Percentiles rank a stretch among this genome's conserved stretches.
Evolutionary conservation across 2,329 filamentous ascomycete species (phyloP).

Genomic region (Acephala macrosclerotiorum): DNA sequence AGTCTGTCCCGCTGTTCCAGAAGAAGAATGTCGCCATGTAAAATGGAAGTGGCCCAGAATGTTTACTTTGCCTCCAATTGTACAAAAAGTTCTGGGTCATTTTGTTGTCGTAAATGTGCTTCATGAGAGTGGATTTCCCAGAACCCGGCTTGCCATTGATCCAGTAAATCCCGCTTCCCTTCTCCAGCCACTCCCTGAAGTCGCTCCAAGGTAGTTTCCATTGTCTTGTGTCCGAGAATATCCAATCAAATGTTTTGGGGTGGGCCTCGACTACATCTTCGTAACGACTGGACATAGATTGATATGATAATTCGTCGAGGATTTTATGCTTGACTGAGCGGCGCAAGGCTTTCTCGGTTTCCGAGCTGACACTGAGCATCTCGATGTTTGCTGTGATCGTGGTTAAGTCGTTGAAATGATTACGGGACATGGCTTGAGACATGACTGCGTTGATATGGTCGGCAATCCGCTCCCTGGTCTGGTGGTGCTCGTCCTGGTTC

Average conservation of each 20-base stretch:
- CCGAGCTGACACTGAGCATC: neutral
- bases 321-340: neutral
- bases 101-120: neutral
- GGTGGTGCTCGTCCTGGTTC: neutral
- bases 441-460: too few species aligned
- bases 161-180: neutral
- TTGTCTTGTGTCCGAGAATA: neutral
- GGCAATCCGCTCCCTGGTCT: too few species aligned
- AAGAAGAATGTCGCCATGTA: neutral
- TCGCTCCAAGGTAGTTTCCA: neutral
- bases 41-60: neutral
- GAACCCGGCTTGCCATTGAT: neutral
- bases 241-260: neutral
- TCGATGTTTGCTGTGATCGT: too few species aligned
- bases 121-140: conserved; percentile 4
- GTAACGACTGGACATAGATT: neutral
- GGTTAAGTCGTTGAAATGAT: too few species aligned
- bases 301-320: neutral
- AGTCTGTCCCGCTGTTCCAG: neutral
- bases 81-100: neutral
- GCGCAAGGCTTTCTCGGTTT: neutral
- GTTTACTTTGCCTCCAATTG: neutral
- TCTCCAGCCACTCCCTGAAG: neutral
- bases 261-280: neutral
- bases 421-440: too few species aligned